These are phyloP conservation scores for Penicillium nucicola DNA, from an alignment of 495 filamentous ascomycete species.

Conservation along the genomic window DNA sequence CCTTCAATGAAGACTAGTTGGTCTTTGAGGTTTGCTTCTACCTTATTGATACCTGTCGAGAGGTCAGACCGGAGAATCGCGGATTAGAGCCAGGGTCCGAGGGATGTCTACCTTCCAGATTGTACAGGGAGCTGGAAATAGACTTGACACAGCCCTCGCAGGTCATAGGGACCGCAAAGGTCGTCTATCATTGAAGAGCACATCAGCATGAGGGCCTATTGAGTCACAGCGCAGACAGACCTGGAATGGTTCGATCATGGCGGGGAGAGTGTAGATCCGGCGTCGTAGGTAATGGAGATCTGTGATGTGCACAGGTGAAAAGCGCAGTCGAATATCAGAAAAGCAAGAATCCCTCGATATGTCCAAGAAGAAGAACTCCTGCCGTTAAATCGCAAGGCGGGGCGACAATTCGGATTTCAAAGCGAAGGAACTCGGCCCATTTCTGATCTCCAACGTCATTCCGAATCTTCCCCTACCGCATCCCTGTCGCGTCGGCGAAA, in stretches of 20 bases:
- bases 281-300: not conserved
- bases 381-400: conserved; percentile 19
- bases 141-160: conserved; percentile 85
- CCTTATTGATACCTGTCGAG: conserved; percentile 43
- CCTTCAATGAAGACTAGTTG: conserved; percentile 47
- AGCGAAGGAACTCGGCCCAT: conserved; percentile 27
- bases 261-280: conserved; percentile 18
- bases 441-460: conserved; percentile 34
- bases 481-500: conserved; percentile 8
- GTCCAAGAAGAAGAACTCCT: not conserved
- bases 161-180: conserved; percentile 91
- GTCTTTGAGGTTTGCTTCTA: conserved; percentile 46
- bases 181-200: conserved; percentile 54
- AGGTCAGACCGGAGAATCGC: not conserved
- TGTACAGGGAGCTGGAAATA: conserved; percentile 70
- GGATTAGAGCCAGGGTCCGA: not conserved
- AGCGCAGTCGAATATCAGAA: not conserved
- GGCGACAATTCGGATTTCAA: conserved; percentile 39
- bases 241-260: conserved; percentile 60
- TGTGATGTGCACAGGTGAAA: not conserved
- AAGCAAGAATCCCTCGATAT: not conserved
- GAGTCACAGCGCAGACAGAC: conserved; percentile 28
- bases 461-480: not conserved
- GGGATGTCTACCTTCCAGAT: conserved; percentile 57
- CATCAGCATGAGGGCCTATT: conserved; percentile 5